These are phyloP conservation scores for Citrus reticulata DNA, from an alignment of 345 rosid genomes.

Conservation along the genomic window DNA sequence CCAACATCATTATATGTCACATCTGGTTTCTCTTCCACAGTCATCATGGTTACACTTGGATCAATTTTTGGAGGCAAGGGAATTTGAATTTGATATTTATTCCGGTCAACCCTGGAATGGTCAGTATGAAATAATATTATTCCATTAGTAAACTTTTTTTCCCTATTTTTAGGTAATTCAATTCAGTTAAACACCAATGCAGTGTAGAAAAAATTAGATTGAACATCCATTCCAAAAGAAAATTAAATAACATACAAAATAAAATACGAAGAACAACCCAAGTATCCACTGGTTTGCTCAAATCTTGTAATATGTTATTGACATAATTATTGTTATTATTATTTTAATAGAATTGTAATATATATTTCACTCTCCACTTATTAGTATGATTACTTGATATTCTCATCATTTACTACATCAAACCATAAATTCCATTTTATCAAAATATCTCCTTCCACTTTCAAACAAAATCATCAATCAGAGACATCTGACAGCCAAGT, in stretches of 20 bases:
- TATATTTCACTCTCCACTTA: background rate
- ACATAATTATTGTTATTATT: too few species aligned
- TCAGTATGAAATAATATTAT: background rate
- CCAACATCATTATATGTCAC: constrained; percentile 98
- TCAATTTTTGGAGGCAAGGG: constrained; percentile 98
- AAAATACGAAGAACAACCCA: background rate
- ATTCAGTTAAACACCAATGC: background rate
- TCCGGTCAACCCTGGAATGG: constrained; percentile 81
- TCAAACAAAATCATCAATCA: background rate
- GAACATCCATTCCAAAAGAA: background rate
- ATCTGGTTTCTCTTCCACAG: constrained; percentile 97
- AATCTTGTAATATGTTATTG: background rate
- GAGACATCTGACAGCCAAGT: background rate
- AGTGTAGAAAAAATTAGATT: background rate
- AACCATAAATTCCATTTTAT: background rate
- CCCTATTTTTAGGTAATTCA: background rate
- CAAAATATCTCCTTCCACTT: background rate
- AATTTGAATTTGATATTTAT: constrained; percentile 95
- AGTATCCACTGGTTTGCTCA: background rate
- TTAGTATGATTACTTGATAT: background rate
- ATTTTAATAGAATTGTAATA: background rate
- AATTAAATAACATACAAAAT: background rate
- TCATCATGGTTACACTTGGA: constrained; percentile 99
- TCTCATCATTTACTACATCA: background rate
- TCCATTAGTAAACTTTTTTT: background rate